Conservation (phyloP, 1,284 basidiomycete species). For the Cutaneotrichosporon cyanovorans region DNA sequence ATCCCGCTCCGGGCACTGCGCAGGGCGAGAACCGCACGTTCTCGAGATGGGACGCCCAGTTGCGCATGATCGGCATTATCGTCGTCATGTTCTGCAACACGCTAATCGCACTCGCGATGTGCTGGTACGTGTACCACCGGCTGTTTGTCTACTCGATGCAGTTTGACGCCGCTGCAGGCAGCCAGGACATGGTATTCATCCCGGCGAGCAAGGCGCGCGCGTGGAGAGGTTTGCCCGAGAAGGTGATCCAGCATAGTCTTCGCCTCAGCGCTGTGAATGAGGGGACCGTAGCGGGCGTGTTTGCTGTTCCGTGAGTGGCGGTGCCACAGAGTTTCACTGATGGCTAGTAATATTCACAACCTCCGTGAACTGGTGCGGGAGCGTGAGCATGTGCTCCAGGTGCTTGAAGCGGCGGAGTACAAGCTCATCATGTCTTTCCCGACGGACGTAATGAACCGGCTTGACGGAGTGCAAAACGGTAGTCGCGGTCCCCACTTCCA, state of each 20-base stretch:
- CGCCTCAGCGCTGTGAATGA: constrained; percentile 36
- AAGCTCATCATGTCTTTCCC: constrained; percentile 65
- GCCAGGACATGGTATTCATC: constrained; percentile 59
- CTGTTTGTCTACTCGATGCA: constrained; percentile 53
- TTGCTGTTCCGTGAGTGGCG: constrained; percentile 51
- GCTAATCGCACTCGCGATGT: constrained; percentile 56
- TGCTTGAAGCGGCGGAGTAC: constrained; percentile 68
- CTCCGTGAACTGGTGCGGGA: constrained; percentile 62
- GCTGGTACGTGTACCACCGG: constrained; percentile 58
- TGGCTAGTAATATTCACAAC: constrained; percentile 16
- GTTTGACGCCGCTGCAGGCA: constrained; percentile 59
- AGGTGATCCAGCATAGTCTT: constrained; percentile 16
- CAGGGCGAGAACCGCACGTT: too few relatives aligned
- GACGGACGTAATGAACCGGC: not conserved
- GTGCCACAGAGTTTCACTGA: too few relatives aligned
- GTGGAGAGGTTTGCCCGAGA: constrained; percentile 62
- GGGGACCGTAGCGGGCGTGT: constrained; percentile 61
- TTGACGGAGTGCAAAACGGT: too few relatives aligned
- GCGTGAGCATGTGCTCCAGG: constrained; percentile 62
- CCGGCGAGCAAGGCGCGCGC: constrained; percentile 54
- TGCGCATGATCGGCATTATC: constrained; percentile 60
- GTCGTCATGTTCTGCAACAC: constrained; percentile 42
- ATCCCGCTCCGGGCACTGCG: constrained; percentile 48
- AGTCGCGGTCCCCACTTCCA: too few relatives aligned
- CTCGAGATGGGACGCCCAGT: constrained; percentile 23